Evolutionary conservation across 2,329 filamentous ascomycete species (phyloP).

Genomic region (Phyllosticta capitalensis): DNA sequence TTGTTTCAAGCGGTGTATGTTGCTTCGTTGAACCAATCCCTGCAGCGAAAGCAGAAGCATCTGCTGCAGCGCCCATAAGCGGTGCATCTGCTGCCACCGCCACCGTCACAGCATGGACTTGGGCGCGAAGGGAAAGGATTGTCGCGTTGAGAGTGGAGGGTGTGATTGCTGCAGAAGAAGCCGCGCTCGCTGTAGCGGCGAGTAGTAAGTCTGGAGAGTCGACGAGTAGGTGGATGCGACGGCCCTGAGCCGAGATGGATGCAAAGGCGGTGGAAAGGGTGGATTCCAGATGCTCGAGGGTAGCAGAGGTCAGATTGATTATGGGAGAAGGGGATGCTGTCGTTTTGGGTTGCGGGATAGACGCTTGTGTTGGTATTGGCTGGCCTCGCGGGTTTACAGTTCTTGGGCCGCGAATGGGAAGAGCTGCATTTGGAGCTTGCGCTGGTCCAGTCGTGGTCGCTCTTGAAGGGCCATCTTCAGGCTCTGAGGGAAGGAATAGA

Average conservation of each 20-base stretch:
- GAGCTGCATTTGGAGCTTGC: background rate
- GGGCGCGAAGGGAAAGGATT: conserved; percentile 33
- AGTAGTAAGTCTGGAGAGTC: conserved; percentile 37
- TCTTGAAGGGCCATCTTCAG: background rate
- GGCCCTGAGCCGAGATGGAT: conserved; percentile 7
- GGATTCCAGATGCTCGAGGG: conserved; percentile 18
- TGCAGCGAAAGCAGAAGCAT: conserved; percentile 24
- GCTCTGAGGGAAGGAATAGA: conserved; percentile 36
- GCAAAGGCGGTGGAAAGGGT: conserved; percentile 17
- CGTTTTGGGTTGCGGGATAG: background rate
- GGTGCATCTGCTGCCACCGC: conserved; percentile 65
- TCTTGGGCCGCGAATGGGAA: conserved; percentile 11
- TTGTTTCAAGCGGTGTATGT: conserved; percentile 56
- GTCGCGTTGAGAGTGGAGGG: conserved; percentile 17
- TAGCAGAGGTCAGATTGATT: conserved; percentile 20
- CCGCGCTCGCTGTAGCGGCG: conserved; percentile 24
- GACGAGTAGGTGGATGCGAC: conserved; percentile 34
- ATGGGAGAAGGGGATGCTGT: background rate
- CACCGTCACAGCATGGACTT: conserved; percentile 56
- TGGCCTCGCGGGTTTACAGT: conserved; percentile 11
- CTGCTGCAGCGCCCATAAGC: conserved; percentile 44
- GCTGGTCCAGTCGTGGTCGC: background rate
- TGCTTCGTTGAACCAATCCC: conserved; percentile 16
- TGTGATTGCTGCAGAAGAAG: conserved; percentile 12
- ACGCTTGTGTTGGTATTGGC: background rate